Evolutionary conservation across 139 green algal species (phyloP).

Genomic region (Desmodesmus armatus): DNA sequence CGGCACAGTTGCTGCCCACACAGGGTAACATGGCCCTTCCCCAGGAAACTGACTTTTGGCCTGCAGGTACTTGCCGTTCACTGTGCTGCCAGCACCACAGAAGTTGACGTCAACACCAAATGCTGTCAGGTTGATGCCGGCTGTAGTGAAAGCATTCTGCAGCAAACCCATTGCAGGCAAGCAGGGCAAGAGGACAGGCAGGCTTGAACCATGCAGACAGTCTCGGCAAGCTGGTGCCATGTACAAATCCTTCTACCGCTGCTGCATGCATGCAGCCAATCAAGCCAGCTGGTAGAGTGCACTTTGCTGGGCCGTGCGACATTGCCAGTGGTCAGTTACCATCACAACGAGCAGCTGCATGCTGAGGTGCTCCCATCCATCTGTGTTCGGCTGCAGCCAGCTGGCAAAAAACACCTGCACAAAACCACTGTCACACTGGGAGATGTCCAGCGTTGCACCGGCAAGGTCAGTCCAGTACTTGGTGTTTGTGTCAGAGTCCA

Average conservation of each 20-base stretch:
- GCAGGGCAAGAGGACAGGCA: no score
- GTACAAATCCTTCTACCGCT: no score
- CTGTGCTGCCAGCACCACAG: constrained; percentile 2
- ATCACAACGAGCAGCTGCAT: no score
- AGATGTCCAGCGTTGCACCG: constrained; percentile 4
- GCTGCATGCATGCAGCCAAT: no score
- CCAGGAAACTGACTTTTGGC: constrained; percentile 66
- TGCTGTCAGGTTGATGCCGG: constrained; percentile 23
- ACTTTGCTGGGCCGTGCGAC: no score
- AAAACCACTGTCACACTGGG: constrained; percentile 24
- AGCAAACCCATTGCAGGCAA: neutral
- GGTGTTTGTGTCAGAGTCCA: constrained; percentile 5
- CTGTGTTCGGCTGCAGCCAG: no score
- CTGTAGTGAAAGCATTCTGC: constrained; percentile 8
- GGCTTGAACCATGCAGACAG: no score
- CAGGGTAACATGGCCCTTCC: constrained; percentile 78
- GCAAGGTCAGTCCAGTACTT: constrained; percentile 60
- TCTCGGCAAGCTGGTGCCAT: no score
- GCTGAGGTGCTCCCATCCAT: no score
- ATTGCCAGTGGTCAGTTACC: no score
- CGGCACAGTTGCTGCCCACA: constrained; percentile 60
- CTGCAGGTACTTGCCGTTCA: constrained; percentile 67
- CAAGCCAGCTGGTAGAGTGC: no score
- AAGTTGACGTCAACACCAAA: constrained; percentile 23
- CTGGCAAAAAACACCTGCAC: constrained; percentile 16